A percentile compares a stretch with the other conserved stretches of the same genome.
These are phyloP conservation scores for Podaxis sp. DNA, from an alignment of 768 basidiomycete genomes.

Conservation along the genomic window DNA sequence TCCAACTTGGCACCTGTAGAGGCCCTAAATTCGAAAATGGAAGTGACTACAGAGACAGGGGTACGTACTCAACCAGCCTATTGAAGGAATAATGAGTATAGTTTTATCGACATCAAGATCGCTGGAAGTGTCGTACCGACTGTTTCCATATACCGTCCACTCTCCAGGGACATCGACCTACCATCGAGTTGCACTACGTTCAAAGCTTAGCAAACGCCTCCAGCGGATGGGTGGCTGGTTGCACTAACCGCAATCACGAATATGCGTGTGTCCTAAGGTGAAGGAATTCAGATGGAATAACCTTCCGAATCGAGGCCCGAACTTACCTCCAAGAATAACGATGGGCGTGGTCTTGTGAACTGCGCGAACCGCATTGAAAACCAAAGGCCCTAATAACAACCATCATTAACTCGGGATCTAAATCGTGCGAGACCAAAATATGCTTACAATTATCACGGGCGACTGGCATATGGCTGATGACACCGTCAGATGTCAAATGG, in stretches of 20 bases:
- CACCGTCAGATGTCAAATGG: background rate
- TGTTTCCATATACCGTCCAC: constrained; percentile 92
- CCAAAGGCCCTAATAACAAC: constrained; percentile 54
- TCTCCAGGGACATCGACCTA: constrained; percentile 77
- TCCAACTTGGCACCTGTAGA: constrained; percentile 48
- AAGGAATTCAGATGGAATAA: background rate
- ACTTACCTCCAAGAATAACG: constrained; percentile 72
- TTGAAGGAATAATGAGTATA: background rate
- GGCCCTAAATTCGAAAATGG: constrained; percentile 2
- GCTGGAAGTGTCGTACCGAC: constrained; percentile 50
- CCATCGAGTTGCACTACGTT: constrained; percentile 63
- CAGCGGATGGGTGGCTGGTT: background rate
- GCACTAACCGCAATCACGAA: constrained; percentile 71
- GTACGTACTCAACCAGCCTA: constrained; percentile 65
- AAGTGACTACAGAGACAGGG: background rate
- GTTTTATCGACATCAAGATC: background rate
- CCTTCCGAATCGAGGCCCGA: background rate
- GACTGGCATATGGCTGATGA: constrained; percentile 79
- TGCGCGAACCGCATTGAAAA: constrained; percentile 72
- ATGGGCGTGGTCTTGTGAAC: constrained; percentile 78
- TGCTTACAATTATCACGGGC: constrained; percentile 60
- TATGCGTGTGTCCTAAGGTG: constrained; percentile 65
- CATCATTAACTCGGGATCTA: background rate
- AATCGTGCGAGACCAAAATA: background rate
- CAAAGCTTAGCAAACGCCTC: background rate